Conservation (phyloP, 805 yeast species). For the Starmera quercuum region DNA sequence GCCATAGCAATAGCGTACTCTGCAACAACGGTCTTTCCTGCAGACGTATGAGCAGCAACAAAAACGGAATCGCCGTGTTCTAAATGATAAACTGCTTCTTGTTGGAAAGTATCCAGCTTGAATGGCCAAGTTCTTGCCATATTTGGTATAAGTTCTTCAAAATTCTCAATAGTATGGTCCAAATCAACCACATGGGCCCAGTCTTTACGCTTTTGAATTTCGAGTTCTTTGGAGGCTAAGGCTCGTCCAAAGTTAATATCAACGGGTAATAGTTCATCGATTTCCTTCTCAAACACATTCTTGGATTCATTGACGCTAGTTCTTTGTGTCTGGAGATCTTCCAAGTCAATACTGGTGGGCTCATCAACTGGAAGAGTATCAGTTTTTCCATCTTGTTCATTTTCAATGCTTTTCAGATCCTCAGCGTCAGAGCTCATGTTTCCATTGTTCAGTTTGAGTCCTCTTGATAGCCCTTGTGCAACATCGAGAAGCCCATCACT, state of each 20-base stretch:
- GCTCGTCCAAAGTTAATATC: conserved; percentile 41
- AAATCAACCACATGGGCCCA: conserved; percentile 97
- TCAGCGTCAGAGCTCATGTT: not conserved
- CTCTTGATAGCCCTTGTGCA: conserved; percentile 78
- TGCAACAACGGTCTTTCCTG: conserved; percentile 97
- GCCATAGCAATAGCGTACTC: conserved; percentile 99
- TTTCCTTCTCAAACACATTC: conserved; percentile 25
- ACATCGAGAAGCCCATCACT: conserved; percentile 68
- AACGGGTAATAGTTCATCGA: conserved; percentile 44
- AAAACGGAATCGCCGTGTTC: conserved; percentile 98
- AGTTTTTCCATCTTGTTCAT: conserved; percentile 21
- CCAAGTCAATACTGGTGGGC: too few species aligned
- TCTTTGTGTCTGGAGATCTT: conserved; percentile 3
- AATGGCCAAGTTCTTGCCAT: conserved; percentile 96
- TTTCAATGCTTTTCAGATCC: conserved; percentile 12
- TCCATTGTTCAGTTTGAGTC: conserved; percentile 31
- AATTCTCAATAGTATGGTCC: conserved; percentile 75
- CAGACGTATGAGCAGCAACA: conserved; percentile 98
- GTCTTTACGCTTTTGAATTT: conserved; percentile 35
- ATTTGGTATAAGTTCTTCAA: conserved; percentile 80
- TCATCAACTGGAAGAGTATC: not conserved
- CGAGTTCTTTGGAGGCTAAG: conserved; percentile 12
- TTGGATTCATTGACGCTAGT: not conserved
- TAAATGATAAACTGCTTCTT: conserved; percentile 91
- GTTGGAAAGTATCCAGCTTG: conserved; percentile 89